Evolutionary conservation across 2,329 filamentous ascomycete genomes (phyloP).

Genomic region (Botrytis medusae): DNA sequence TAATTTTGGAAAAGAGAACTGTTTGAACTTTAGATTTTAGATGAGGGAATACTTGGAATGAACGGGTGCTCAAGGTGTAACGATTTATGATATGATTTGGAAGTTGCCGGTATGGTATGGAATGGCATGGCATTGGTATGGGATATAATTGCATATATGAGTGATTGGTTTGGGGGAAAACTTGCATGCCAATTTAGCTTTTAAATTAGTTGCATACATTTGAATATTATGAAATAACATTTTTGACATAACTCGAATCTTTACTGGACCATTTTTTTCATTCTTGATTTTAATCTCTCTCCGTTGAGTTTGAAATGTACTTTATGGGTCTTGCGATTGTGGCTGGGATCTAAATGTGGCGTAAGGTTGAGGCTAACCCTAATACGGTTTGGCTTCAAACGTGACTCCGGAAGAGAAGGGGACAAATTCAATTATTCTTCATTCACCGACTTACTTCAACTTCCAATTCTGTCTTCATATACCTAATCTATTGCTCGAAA

Average conservation of each 20-base stretch:
- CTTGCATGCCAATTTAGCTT: not conserved
- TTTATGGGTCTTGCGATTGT: not conserved
- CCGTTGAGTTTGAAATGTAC: not conserved
- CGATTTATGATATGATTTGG: not conserved
- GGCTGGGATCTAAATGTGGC: not conserved
- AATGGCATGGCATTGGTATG: conserved; percentile 1
- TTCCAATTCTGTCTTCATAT: not conserved
- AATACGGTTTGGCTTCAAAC: not conserved
- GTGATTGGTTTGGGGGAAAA: not conserved
- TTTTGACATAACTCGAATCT: not conserved
- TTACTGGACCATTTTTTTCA: too few species aligned
- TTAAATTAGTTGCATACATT: not conserved
- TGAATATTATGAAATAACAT: not conserved
- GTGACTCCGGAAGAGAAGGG: not conserved
- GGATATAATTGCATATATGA: conserved; percentile 3
- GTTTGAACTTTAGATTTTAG: conserved; percentile 11
- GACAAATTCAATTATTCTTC: not conserved
- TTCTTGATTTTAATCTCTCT: not conserved
- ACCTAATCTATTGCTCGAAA: not conserved
- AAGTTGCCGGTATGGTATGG: not conserved
- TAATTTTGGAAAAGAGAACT: conserved; percentile 49
- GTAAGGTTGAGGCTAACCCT: not conserved
- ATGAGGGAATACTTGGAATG: not conserved
- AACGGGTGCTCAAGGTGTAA: not conserved
- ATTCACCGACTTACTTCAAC: not conserved